Conservation (phyloP, 352 stramenopile genomes). For the Phytopythium aichiense region DNA sequence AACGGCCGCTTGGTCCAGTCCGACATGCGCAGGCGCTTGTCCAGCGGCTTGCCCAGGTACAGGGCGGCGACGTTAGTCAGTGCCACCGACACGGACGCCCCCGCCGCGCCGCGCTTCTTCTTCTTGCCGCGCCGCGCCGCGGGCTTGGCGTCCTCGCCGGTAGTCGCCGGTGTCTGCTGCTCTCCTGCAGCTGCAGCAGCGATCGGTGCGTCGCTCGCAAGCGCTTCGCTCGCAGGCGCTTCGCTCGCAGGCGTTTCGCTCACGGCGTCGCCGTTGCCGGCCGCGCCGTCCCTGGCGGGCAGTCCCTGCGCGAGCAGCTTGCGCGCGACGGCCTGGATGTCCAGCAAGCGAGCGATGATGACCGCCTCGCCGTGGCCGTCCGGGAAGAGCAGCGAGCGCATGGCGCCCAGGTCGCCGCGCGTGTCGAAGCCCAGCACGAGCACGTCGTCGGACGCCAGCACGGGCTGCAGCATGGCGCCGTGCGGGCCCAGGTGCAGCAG, state of each 20-base stretch:
- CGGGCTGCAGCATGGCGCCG: constrained; percentile 18
- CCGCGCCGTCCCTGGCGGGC: constrained; percentile 4
- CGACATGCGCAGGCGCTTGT: constrained; percentile 72
- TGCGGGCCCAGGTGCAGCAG: constrained; percentile 40
- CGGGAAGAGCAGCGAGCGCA: constrained; percentile 40
- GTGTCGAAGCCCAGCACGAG: constrained; percentile 75
- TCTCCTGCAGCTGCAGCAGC: not conserved
- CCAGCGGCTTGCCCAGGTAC: constrained; percentile 62
- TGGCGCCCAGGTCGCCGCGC: constrained; percentile 51
- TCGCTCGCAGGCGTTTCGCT: not conserved
- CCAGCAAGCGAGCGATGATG: constrained; percentile 46
- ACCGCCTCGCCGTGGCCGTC: constrained; percentile 1
- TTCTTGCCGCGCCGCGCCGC: constrained; percentile 7
- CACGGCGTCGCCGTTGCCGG: constrained; percentile 1
- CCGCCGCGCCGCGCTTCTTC: constrained; percentile 20
- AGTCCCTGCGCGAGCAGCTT: constrained; percentile 23
- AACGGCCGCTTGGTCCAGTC: constrained; percentile 73
- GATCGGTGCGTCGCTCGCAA: no score
- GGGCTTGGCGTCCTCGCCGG: constrained; percentile 7
- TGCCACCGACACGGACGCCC: constrained; percentile 22
- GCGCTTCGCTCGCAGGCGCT: no score
- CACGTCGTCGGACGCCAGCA: constrained; percentile 48
- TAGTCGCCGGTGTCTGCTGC: constrained; percentile 4
- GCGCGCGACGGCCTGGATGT: constrained; percentile 44
- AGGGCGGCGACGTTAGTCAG: constrained; percentile 44